A percentile compares a stretch with the other conserved stretches of the same genome.
Conservation (phyloP, 768 basidiomycete genomes). For the Russula vinacea region DNA sequence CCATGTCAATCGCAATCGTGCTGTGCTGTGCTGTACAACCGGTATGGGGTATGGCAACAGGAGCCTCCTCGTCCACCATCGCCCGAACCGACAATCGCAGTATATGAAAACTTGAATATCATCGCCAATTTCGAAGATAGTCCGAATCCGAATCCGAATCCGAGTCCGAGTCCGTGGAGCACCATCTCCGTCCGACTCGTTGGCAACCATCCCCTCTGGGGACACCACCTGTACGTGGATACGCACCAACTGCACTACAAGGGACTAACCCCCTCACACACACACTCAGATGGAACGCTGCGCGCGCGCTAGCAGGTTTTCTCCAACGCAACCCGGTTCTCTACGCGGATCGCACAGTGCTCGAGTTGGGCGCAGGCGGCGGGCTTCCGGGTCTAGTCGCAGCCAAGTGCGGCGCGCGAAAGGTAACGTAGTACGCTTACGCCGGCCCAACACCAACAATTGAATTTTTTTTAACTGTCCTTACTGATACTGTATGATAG, state of each 20-base stretch:
- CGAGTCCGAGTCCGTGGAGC: conserved; percentile 30
- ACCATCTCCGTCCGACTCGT: conserved; percentile 64
- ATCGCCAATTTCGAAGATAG: not conserved
- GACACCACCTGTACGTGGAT: conserved; percentile 72
- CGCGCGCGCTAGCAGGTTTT: conserved; percentile 66
- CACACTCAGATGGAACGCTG: conserved; percentile 70
- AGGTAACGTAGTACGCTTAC: no score
- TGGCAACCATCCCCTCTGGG: conserved; percentile 80
- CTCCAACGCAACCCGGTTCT: conserved; percentile 53
- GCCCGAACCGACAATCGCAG: conserved; percentile 55
- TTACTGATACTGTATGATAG: conserved; percentile 45
- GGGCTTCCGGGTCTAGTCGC: conserved; percentile 82
- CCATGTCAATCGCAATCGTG: no score
- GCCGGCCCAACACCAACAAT: no score
- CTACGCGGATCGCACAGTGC: conserved; percentile 48
- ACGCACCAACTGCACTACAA: no score
- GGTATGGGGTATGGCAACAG: conserved; percentile 42
- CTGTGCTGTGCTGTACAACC: no score
- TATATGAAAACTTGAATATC: conserved; percentile 45
- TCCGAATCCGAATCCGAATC: not conserved
- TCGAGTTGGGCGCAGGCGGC: conserved; percentile 94
- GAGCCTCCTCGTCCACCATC: conserved; percentile 66
- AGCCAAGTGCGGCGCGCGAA: conserved; percentile 62
- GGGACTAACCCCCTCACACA: no score
- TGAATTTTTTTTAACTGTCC: no score